Evolutionary conservation across 495 filamentous ascomycete genomes (phyloP), one percentile per base, ranked within the genome.

Genomic region (Neurospora sp.): DNA sequence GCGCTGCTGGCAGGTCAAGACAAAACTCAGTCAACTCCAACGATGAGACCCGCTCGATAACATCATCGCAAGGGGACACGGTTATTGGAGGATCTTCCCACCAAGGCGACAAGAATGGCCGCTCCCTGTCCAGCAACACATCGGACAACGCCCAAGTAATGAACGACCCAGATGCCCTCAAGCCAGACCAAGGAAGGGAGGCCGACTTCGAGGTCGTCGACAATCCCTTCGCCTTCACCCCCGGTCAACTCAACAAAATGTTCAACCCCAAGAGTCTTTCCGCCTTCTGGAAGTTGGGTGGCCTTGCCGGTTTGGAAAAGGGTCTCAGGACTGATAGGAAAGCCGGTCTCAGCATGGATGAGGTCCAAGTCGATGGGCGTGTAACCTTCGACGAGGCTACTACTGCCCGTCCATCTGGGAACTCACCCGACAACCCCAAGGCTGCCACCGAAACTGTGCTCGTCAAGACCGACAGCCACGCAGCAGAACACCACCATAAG

Each of bases 181-280:
- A 83, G 8, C 90, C 93, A 0, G 91, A 94, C 79, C 86, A 87
- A 69, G 88, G 88, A 9, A 86, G 85, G 72, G 89, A 91, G 72
- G 81, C 81, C 10, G 90, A 91, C 75, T 93, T 92, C 78, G 74
- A 86, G 20, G 87, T 91, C 4, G 80, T 86, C 16, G 82, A 92
- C 72, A 93, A 91, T 75, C 88, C 88, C 3, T 94, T 93, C 76
- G 91, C 90, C 44, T 93, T 89, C 75, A 89, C 86, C 10, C 88
- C 90, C 0, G 91, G 92, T 9, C 87, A 91, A 78, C 82, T 94
- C 65, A 90, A 89, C 77, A 94, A 93, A 76, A 86, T 92, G 82
- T 84, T 91, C 41, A 90, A 92, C 74, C 92, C 92, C 10, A 94
- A 94, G 80, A 92, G 87, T 69, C 80, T 93, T 18, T 84, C 90